These are phyloP conservation scores for Fusarium sp. DNA, from an alignment of 2,329 filamentous ascomycete species.

Conservation along the genomic window DNA sequence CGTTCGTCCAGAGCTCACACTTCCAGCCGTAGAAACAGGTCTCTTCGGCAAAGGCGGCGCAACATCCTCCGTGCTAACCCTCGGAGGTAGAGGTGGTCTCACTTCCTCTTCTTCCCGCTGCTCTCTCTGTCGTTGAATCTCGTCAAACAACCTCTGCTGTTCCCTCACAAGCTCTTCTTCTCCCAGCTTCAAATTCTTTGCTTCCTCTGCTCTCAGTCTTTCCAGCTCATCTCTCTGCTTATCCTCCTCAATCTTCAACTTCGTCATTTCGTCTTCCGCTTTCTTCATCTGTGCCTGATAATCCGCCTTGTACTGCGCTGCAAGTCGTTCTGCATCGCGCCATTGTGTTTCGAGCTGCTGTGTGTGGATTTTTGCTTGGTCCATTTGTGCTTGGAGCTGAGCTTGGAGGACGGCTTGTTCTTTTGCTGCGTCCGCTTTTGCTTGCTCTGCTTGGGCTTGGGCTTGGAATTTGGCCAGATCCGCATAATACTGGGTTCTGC, in stretches of 20 bases:
- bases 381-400: neutral
- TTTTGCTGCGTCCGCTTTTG: neutral
- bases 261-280: constrained; percentile 24
- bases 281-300: constrained; percentile 28
- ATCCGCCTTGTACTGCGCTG: constrained; percentile 40
- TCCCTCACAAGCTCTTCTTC: constrained; percentile 31
- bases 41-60: constrained; percentile 30
- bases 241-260: constrained; percentile 16
- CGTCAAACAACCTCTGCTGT: constrained; percentile 32
- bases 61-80: constrained; percentile 11
- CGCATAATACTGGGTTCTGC: neutral
- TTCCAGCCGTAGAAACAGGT: constrained; percentile 10
- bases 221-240: constrained; percentile 14
- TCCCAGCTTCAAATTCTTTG: neutral
- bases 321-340: constrained; percentile 39
- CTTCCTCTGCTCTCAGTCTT: constrained; percentile 19
- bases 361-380: constrained; percentile 4
- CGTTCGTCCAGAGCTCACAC: neutral
- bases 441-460: neutral
- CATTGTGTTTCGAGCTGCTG: constrained; percentile 37
- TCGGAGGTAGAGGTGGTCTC: constrained; percentile 25
- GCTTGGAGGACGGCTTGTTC: neutral
- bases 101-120: neutral
- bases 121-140: constrained; percentile 26
- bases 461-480: neutral